phyloP scores from a whole-genome alignment of 202 grass and related monocot genomes.

The Panicum hallii region DNA sequence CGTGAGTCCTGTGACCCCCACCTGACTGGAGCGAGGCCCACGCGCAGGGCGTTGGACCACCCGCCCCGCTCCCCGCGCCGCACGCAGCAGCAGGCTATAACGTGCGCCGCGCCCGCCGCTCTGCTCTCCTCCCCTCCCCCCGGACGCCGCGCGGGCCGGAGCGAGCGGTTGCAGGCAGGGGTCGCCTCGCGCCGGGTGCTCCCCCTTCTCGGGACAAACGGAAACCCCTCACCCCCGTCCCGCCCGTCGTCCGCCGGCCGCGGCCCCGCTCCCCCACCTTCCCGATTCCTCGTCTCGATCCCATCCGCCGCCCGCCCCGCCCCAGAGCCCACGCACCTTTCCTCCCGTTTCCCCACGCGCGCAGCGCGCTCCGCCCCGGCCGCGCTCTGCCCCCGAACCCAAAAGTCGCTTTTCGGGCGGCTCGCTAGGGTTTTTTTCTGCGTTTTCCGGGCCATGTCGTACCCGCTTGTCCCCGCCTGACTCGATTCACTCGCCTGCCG shows the following conservation, averaged over 20 bases:
- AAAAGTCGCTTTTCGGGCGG: slow-evolving; percentile 49
- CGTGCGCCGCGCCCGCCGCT: slow-evolving; percentile 16
- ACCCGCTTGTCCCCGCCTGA: slow-evolving; percentile 48
- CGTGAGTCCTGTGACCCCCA: slow-evolving; percentile 48
- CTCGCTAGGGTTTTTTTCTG: slow-evolving; percentile 14
- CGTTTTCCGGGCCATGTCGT: slow-evolving; percentile 31
- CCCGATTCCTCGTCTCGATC: slow-evolving; percentile 27
- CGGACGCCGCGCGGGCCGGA: not conserved
- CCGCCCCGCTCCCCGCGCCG: too few relatives aligned
- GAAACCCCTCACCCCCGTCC: not conserved
- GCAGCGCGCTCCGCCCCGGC: not conserved
- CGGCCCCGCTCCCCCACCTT: not conserved
- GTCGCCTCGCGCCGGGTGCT: not conserved
- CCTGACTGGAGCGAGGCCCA: not conserved
- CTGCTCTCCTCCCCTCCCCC: too few relatives aligned
- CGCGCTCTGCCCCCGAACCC: not conserved
- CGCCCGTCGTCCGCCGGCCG: too few relatives aligned
- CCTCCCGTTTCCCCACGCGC: slow-evolving; percentile 46
- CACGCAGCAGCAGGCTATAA: not conserved
- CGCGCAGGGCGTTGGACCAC: not conserved
- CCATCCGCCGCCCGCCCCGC: not conserved
- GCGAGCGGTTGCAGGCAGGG: too few relatives aligned
- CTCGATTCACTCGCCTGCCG: slow-evolving; percentile 13
- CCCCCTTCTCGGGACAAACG: slow-evolving; percentile 29
- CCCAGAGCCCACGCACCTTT: not conserved